Percentiles rank a stretch among this genome's conserved stretches.
Evolutionary conservation across 1,284 basidiomycete genomes (phyloP).

Genomic region (Takashimella koratensis): DNA sequence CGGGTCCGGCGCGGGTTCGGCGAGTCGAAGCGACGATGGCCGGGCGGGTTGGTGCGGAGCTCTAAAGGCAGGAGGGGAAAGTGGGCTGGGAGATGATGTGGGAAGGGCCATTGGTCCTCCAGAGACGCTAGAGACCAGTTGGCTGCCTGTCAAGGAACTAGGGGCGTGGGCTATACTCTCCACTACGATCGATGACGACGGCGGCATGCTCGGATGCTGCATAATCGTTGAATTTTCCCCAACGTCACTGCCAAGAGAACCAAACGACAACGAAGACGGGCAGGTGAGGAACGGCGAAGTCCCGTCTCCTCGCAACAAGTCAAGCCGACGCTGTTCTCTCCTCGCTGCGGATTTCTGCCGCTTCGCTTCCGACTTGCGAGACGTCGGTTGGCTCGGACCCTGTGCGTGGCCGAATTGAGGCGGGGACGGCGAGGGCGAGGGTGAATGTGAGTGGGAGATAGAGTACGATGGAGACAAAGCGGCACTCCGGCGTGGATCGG

Average conservation of each 20-base stretch:
- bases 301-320: constrained; percentile 45
- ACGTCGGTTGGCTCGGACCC: neutral
- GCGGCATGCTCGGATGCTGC: constrained; percentile 2
- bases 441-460: neutral
- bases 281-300: constrained; percentile 11
- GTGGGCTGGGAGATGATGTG: no score
- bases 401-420: neutral
- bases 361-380: constrained; percentile 24
- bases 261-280: no score
- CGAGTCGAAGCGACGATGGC: constrained; percentile 20
- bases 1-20: neutral
- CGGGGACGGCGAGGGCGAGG: neutral
- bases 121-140: no score
- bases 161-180: constrained; percentile 16
- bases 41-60: constrained; percentile 9
- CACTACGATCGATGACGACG: constrained; percentile 7
- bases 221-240: no score
- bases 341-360: constrained; percentile 25
- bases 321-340: constrained; percentile 35
- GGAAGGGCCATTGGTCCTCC: no score
- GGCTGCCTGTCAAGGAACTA: no score
- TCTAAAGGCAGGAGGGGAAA: neutral
- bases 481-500: neutral
- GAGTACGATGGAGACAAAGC: neutral
- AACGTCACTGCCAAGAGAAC: no score